Percentiles rank a stretch among this genome's conserved stretches.
Conservation (phyloP, 352 stramenopile genomes). For the Blastocystis sp. region DNA sequence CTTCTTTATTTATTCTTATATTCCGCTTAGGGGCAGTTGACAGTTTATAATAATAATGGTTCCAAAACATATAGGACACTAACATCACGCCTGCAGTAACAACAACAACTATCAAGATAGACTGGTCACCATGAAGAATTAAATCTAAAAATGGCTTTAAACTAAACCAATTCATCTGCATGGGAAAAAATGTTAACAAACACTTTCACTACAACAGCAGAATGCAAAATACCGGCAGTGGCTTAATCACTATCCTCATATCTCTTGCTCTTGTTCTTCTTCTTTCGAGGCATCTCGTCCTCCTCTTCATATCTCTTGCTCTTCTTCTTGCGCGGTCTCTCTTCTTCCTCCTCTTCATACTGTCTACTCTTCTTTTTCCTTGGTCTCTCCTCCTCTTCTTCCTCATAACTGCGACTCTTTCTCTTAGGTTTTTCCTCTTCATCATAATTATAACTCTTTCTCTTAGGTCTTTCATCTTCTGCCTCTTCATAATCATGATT, state of each 20-base stretch:
- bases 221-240: not conserved
- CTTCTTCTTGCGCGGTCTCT: not conserved
- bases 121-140: no score
- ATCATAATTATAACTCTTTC: not conserved
- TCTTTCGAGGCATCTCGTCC: slow-evolving; percentile 8
- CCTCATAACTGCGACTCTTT: slow-evolving; percentile 61
- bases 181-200: not conserved
- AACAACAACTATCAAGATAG: no score
- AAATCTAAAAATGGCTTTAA: no score
- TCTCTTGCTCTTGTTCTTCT: slow-evolving; percentile 27
- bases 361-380: slow-evolving; percentile 2
- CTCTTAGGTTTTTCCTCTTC: not conserved
- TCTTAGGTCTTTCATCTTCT: slow-evolving; percentile 31
- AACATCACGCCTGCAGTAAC: no score
- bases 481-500: slow-evolving; percentile 8
- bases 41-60: no score
- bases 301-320: slow-evolving; percentile 21
- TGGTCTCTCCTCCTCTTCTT: slow-evolving; percentile 39
- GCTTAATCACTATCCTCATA: slow-evolving; percentile 65
- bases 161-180: no score
- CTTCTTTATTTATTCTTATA: no score
- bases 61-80: no score
- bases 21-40: no score
- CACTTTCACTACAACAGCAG: not conserved
- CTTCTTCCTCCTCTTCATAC: slow-evolving; percentile 11